Conservation (phyloP, 164 flowering plant genomes). For the Berberis thunbergii region DNA sequence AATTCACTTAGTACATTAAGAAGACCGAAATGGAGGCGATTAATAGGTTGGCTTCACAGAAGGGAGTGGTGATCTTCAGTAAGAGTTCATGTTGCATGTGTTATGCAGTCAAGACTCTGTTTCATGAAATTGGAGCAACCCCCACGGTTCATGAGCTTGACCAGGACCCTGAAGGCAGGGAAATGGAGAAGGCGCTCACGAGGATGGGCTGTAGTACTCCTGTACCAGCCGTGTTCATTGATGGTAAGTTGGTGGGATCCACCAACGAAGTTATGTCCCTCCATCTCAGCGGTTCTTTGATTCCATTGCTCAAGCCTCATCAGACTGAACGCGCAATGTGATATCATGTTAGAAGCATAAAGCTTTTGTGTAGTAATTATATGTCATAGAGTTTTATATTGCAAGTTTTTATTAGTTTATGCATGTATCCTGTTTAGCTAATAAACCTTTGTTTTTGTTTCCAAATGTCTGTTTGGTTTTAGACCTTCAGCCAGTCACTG, state of each 20-base stretch:
- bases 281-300: slow-evolving; percentile 26
- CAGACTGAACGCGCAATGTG: not conserved
- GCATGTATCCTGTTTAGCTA: no score
- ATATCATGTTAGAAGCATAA: slow-evolving; percentile 8
- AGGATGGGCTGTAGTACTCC: slow-evolving; percentile 21
- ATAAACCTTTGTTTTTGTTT: no score
- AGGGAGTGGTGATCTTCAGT: slow-evolving; percentile 37
- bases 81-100: slow-evolving; percentile 36
- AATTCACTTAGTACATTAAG: not conserved
- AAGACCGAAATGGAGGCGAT: slow-evolving; percentile 10
- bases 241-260: slow-evolving; percentile 19
- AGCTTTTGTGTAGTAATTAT: not conserved
- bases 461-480: no score
- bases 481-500: no score
- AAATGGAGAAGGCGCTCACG: slow-evolving; percentile 25
- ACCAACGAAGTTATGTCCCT: slow-evolving; percentile 25
- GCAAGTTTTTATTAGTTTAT: no score
- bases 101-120: slow-evolving; percentile 25
- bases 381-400: no score
- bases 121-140: slow-evolving; percentile 26
- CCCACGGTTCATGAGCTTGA: slow-evolving; percentile 32
- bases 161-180: slow-evolving; percentile 20
- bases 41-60: slow-evolving; percentile 16
- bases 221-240: slow-evolving; percentile 28
- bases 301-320: slow-evolving; percentile 20